phyloP scores from a whole-genome alignment of 495 filamentous ascomycete species.

The Podospora australis region DNA sequence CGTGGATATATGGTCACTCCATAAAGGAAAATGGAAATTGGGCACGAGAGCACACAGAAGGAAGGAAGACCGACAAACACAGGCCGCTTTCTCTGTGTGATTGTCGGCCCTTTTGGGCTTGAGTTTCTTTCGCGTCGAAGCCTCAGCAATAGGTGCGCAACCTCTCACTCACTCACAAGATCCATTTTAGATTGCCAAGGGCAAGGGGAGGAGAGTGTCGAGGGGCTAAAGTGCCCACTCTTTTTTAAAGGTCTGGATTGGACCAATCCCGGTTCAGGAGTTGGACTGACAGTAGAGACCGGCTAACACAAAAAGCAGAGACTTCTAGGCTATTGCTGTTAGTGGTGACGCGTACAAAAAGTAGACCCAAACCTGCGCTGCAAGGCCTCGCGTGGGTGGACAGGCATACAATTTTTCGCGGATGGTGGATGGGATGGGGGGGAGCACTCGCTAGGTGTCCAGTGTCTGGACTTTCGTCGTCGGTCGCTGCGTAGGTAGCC shows the following conservation, averaged over 20 bases:
- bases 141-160: background rate
- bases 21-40: background rate
- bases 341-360: conserved; percentile 6
- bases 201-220: conserved; percentile 4
- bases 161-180: background rate
- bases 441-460: background rate
- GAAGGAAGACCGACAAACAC: background rate
- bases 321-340: background rate
- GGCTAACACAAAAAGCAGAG: conserved; percentile 4
- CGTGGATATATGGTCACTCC: no score
- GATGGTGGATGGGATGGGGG: background rate
- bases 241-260: background rate
- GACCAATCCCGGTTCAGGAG: conserved; percentile 9
- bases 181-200: conserved; percentile 15
- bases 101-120: conserved; percentile 2
- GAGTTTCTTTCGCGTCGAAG: background rate
- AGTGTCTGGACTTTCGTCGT: conserved; percentile 9
- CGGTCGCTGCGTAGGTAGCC: conserved; percentile 4
- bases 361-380: background rate
- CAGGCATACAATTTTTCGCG: conserved; percentile 16
- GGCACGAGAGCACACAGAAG: background rate
- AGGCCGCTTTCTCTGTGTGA: no score
- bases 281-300: background rate
- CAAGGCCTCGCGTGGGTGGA: conserved; percentile 5
- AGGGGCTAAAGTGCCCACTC: conserved; percentile 5